These are phyloP conservation scores for Fusarium sulawesiense DNA, from an alignment of 2,329 filamentous ascomycete species.

Conservation along the genomic window DNA sequence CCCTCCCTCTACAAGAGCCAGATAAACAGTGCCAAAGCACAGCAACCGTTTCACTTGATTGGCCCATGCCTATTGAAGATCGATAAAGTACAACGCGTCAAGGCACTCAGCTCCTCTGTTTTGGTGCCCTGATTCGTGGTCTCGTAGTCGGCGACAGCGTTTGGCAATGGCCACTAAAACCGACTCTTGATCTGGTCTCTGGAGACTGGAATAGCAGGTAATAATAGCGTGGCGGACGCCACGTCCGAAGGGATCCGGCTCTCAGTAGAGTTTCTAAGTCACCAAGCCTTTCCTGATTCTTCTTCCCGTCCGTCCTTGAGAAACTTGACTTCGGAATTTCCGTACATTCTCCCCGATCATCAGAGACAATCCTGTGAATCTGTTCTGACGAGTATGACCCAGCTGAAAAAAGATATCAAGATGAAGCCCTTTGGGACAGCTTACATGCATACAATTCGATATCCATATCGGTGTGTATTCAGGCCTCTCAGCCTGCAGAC, in stretches of 20 bases:
- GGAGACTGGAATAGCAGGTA: constrained; percentile 28
- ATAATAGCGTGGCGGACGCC: constrained; percentile 42
- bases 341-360: neutral
- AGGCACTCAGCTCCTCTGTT: neutral
- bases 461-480: neutral
- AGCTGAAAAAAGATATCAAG: constrained; percentile 23
- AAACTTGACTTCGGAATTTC: neutral
- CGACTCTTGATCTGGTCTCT: constrained; percentile 31
- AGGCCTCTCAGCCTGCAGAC: constrained; percentile 1
- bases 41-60: constrained; percentile 7
- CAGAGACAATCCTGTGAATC: neutral
- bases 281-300: constrained; percentile 21
- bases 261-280: constrained; percentile 36
- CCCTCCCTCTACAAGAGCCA: neutral
- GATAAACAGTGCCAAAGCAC: constrained; percentile 10
- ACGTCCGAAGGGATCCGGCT: constrained; percentile 41
- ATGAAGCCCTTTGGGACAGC: constrained; percentile 49
- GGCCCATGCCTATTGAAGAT: constrained; percentile 5
- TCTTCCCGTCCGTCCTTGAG: neutral
- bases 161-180: constrained; percentile 17
- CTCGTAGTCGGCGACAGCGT: constrained; percentile 3
- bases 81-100: constrained; percentile 6
- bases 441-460: constrained; percentile 17
- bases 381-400: neutral
- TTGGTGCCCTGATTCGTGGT: constrained; percentile 13